Base-by-base conservation (phyloP, 192 early-diverging fungal genomes). In the Backusella morwellensis region DNA sequence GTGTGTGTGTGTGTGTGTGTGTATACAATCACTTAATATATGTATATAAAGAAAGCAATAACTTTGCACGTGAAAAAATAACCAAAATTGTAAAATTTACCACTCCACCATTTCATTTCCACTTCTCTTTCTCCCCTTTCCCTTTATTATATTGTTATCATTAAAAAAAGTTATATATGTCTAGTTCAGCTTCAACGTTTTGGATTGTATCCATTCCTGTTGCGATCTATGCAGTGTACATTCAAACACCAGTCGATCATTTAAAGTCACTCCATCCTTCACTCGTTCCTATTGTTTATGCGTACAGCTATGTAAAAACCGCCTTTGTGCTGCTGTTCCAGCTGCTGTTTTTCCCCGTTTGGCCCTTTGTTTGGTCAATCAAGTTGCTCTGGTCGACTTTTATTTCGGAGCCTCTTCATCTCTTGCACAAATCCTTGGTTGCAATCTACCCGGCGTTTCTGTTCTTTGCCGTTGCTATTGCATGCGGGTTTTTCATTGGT, bases 391-490 rank as follows among this genome's bases (percentile, higher is more conserved):
- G 67, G 67, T 29, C 17, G 3, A 17, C 35, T 5, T n/a, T 68
- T 17, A 17, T 68, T n/a, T 29, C 67, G 0, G 67, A 36, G 11
- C 67, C 67, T 34, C 29, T 68, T n/a, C 8, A 2, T 1, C 26
- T 68, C 5, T 3, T 36, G 0, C 14, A 35, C 6, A 36, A 29
- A 35, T 34, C 67, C 12, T 14, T 68, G 29, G 67, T 9, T n/a
- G 29, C 67, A 3, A 68, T 68, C 7, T 36, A 35, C 14, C 67
- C 67, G 3, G 67, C 35, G 2, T 19, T 68, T 34, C 17, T 68
- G 7, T 68, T 68, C 67, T 68, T 68, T 68, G 29, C 34, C 12
- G 67, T 36, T 34, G 67, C 67, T 5, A 68, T 68, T 36, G 67
- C 34, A 6, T 68, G 67, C 15, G 67, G 67, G 2, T 35, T 68